Percentiles rank a stretch among this genome's conserved stretches.
Evolutionary conservation across 2,329 filamentous ascomycete genomes (phyloP).

Genomic region (Sclerotinia sclerotiorum): DNA sequence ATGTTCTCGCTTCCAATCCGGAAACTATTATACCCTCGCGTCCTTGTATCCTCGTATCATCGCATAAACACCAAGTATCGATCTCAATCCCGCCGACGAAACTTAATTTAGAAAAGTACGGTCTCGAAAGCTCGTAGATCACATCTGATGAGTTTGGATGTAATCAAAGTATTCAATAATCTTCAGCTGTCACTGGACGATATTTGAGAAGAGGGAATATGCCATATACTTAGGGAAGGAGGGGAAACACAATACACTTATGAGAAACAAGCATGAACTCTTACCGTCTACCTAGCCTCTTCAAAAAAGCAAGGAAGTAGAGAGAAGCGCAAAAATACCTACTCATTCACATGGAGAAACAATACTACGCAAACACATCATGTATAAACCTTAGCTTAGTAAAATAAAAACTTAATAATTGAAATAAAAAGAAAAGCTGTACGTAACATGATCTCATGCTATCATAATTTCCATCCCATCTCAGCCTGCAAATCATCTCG

Average conservation of each 20-base stretch:
- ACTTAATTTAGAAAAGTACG: no score
- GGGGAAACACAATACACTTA: not conserved
- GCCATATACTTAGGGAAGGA: no score
- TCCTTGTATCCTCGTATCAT: no score
- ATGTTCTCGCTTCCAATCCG: no score
- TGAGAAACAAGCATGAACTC: not conserved
- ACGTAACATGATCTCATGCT: conserved; percentile 18
- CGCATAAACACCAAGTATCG: no score
- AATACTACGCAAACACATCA: not conserved
- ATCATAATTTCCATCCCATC: conserved; percentile 22
- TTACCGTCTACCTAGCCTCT: not conserved
- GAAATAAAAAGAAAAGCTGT: conserved; percentile 8
- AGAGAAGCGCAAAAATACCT: not conserved
- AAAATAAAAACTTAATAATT: conserved; percentile 7
- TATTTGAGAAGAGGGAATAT: not conserved
- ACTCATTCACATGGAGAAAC: not conserved
- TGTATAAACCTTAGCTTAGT: conserved; percentile 7
- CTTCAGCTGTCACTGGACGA: not conserved
- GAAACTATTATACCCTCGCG: no score
- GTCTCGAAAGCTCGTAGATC: not conserved
- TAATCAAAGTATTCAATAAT: not conserved
- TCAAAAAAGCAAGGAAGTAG: not conserved
- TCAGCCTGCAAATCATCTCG: conserved; percentile 9
- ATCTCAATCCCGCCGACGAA: no score
- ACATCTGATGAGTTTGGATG: no score